Percentiles rank a stretch among this genome's conserved stretches.
Conservation (phyloP, 2,329 filamentous ascomycete genomes). For the Ampelomyces quisqualis region DNA sequence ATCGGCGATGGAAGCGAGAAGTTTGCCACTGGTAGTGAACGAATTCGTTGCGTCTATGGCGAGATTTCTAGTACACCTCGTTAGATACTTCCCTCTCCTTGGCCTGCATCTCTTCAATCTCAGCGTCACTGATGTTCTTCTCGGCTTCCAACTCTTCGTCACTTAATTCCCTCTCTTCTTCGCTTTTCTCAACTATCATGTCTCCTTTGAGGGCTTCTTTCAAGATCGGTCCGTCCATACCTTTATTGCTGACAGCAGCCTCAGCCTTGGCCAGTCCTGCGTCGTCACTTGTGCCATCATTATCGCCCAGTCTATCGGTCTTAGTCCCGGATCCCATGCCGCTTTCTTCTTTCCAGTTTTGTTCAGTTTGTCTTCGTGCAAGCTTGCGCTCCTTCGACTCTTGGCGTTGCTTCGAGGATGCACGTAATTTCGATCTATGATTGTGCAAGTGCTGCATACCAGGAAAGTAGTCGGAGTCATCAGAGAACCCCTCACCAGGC, state of each 20-base stretch:
- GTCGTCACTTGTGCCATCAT: slow-evolving; percentile 29
- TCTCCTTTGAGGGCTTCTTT: slow-evolving; percentile 38
- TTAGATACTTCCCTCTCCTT: slow-evolving; percentile 33
- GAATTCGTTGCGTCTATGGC: not conserved
- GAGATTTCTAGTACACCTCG: slow-evolving; percentile 34
- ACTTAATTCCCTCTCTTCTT: slow-evolving; percentile 22
- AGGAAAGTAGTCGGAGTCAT: slow-evolving; percentile 47
- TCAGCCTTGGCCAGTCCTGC: slow-evolving; percentile 4
- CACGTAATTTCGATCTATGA: slow-evolving; percentile 20
- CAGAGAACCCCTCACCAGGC: slow-evolving; percentile 44
- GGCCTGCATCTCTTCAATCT: slow-evolving; percentile 35
- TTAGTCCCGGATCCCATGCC: slow-evolving; percentile 50
- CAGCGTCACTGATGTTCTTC: slow-evolving; percentile 22
- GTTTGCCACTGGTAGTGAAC: not conserved
- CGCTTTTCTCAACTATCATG: slow-evolving; percentile 36
- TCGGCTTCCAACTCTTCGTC: slow-evolving; percentile 16
- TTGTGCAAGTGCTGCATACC: slow-evolving; percentile 37
- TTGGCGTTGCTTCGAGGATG: slow-evolving; percentile 33
- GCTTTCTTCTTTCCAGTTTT: slow-evolving; percentile 49
- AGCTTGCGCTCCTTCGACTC: slow-evolving; percentile 41
- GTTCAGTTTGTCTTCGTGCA: slow-evolving; percentile 35
- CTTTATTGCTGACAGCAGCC: slow-evolving; percentile 3
- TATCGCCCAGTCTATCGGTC: slow-evolving; percentile 51
- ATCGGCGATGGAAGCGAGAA: no score
- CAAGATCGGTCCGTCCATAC: slow-evolving; percentile 27